Evolutionary conservation across 169 alveolate species (phyloP).

Genomic region (Cryptosporidium xiaoi): DNA sequence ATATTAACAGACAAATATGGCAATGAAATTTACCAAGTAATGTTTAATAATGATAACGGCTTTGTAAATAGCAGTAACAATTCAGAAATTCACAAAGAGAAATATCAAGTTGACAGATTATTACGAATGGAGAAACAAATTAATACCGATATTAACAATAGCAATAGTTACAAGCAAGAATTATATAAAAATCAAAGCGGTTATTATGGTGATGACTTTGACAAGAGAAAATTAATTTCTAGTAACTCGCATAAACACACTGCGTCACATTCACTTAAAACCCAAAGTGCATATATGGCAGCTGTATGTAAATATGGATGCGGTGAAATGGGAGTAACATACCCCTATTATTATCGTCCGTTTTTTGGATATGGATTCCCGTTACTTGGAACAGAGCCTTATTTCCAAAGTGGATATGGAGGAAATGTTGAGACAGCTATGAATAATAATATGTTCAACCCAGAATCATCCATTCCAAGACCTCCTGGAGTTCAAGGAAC

Average conservation of each 20-base stretch:
- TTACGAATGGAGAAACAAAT: conserved; percentile 18
- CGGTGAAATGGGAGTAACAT: conserved; percentile 77
- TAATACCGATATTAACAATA: neutral
- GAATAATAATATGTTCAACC: conserved; percentile 71
- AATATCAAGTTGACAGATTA: neutral
- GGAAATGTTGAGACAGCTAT: conserved; percentile 74
- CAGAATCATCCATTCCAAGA: conserved; percentile 62
- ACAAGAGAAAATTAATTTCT: conserved; percentile 24
- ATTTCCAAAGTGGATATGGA: conserved; percentile 79
- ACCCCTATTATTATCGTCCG: conserved; percentile 80
- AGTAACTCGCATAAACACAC: conserved; percentile 47
- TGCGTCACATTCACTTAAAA: conserved; percentile 52
- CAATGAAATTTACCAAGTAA: neutral
- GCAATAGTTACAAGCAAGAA: neutral
- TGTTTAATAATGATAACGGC: neutral
- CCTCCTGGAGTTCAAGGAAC: conserved; percentile 73
- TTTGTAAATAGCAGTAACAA: too few relatives aligned
- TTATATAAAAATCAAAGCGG: too few relatives aligned
- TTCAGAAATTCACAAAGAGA: neutral
- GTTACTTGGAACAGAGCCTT: conserved; percentile 78
- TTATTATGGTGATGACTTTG: neutral
- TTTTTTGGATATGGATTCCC: conserved; percentile 81
- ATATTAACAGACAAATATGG: conserved; percentile 29
- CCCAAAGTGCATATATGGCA: conserved; percentile 74
- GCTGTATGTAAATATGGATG: conserved; percentile 74